Evolutionary conservation across 805 yeast genomes (phyloP).

Genomic region (Starmerella cellae): DNA sequence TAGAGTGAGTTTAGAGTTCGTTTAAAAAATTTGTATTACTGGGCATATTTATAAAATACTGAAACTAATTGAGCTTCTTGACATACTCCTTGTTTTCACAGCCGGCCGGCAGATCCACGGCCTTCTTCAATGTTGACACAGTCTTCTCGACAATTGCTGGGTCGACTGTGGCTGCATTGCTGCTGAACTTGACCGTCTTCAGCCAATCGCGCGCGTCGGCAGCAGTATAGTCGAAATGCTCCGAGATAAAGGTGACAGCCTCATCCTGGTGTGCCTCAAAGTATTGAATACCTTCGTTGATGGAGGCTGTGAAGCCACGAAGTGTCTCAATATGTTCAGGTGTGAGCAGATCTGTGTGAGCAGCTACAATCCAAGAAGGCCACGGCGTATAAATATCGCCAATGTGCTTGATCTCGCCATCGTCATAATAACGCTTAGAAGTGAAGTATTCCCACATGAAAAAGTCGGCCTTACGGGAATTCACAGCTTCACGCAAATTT

Average conservation of each 20-base stretch:
- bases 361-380: constrained; percentile 85
- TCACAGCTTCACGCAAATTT: constrained; percentile 70
- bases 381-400: constrained; percentile 91
- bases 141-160: constrained; percentile 42
- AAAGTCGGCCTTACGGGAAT: constrained; percentile 50
- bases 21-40: too few species aligned
- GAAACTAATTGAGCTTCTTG: background rate
- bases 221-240: constrained; percentile 58
- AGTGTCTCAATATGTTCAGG: constrained; percentile 24
- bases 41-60: too few species aligned
- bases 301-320: constrained; percentile 36
- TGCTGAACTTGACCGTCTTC: constrained; percentile 54
- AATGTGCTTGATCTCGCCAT: constrained; percentile 61
- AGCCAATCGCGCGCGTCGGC: constrained; percentile 76
- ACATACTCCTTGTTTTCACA: constrained; percentile 19
- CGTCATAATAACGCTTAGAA: constrained; percentile 70
- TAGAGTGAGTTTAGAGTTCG: too few species aligned
- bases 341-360: constrained; percentile 31
- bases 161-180: constrained; percentile 39
- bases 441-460: constrained; percentile 97
- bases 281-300: constrained; percentile 55
- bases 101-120: constrained; percentile 39
- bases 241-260: constrained; percentile 49
- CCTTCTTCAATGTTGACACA: constrained; percentile 41
- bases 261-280: constrained; percentile 50